Base-by-base conservation (phyloP, 2,329 filamentous ascomycete species). In the Aureobasidium sp. region DNA sequence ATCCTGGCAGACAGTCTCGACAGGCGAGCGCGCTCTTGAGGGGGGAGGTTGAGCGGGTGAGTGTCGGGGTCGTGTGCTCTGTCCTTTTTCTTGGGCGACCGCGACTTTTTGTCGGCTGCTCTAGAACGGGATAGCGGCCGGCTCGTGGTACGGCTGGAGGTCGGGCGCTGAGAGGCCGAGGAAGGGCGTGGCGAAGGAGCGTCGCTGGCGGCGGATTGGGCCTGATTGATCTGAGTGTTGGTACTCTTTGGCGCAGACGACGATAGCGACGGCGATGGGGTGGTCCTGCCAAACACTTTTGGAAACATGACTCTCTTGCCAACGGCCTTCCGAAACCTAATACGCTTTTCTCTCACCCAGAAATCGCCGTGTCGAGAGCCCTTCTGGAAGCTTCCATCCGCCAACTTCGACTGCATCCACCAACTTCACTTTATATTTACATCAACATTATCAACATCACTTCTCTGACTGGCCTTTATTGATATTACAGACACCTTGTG, bases 21-120 rank as follows among this genome's bases (percentile, higher is more conserved):
- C 62, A 89, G 76, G 65, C 90, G 85, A 74, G 89, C 88, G 70
- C 91, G 84, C 81, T 96, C 87, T 78, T 96, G 91, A 50, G 91
- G 91, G 2, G 88, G 91, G 24, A 96, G 84, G 71, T 97, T 97
- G 58, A 97, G 82, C 42, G 93, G 93, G 74, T 97, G 92, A 2
- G 85, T 88, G 72, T 93, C 84, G 66, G 81, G 80, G 72, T 90
- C 86, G 70, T 73, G 72, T 65, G 57, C 45, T 45, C 27, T 40
- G 8, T 49, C 57, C 45, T 49, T 31, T 24, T 60, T 60, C 44
- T 59, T 59, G 29, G 56, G 44, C 33, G 56, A 59, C 8, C 48
- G 33, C 56, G 56, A 60, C 57, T 60, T 60, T 60, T 60, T 60
- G 45, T 47, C 19, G 19, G 33, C 22, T 50, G n/a, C n/a, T n/a